Percentiles rank a stretch among this genome's conserved stretches.
phyloP scores from a whole-genome alignment of 2,329 filamentous ascomycete genomes.

The Atkinsonella texensis region DNA sequence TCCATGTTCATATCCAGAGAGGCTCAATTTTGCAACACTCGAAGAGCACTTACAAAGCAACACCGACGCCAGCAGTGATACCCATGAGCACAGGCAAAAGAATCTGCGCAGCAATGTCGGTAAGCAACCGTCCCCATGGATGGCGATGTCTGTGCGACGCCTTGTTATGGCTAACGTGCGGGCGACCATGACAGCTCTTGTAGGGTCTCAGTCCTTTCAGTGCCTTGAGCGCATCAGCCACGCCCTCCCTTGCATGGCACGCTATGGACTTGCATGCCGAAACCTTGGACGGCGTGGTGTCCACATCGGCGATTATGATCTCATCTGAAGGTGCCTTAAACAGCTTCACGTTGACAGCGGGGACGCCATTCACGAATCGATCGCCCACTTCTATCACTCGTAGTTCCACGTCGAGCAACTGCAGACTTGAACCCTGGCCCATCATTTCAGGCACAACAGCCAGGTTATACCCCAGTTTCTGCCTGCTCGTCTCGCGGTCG shows the following conservation, averaged over 20 bases:
- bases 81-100: constrained; percentile 58
- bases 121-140: constrained; percentile 34
- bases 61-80: constrained; percentile 53
- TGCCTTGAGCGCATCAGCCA: constrained; percentile 15
- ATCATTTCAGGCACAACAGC: constrained; percentile 29
- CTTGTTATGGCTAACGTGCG: constrained; percentile 6
- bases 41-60: constrained; percentile 42
- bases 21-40: background rate
- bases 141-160: constrained; percentile 5
- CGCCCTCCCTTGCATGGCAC: constrained; percentile 33
- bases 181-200: constrained; percentile 14
- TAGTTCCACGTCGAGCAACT: constrained; percentile 41
- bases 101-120: constrained; percentile 48
- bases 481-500: constrained; percentile 21
- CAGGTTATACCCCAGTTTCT: constrained; percentile 38
- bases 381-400: constrained; percentile 48
- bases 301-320: constrained; percentile 40
- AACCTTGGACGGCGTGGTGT: constrained; percentile 21
- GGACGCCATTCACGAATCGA: constrained; percentile 40
- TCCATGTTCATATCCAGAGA: background rate
- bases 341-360: constrained; percentile 46
- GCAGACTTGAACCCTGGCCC: constrained; percentile 38
- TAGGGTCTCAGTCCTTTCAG: constrained; percentile 14
- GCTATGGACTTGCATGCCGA: constrained; percentile 34
- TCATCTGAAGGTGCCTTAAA: constrained; percentile 45